Evolutionary conservation across 164 flowering plant species (phyloP).

Genomic region (Hamamelis virginiana): DNA sequence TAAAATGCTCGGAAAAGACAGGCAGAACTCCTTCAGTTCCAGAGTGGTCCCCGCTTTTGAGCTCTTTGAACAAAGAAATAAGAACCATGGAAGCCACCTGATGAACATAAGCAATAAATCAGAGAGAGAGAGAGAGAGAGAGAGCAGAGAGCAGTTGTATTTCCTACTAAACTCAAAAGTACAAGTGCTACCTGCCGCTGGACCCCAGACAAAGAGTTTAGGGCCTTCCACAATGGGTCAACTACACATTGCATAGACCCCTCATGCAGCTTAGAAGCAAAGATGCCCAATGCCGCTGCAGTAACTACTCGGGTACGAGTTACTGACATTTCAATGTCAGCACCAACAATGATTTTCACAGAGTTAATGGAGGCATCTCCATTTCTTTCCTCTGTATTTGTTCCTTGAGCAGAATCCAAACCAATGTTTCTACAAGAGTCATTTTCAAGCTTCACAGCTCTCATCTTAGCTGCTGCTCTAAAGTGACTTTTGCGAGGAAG

Average conservation of each 20-base stretch:
- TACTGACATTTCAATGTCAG: slow-evolving; percentile 85
- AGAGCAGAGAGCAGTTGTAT: neutral
- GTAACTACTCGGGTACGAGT: slow-evolving; percentile 85
- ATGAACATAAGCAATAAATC: slow-evolving; percentile 2
- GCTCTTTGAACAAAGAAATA: slow-evolving; percentile 89
- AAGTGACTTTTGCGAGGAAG: slow-evolving; percentile 87
- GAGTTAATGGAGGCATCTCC: slow-evolving; percentile 49
- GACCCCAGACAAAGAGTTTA: slow-evolving; percentile 86
- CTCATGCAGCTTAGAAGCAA: slow-evolving; percentile 73
- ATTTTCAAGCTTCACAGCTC: slow-evolving; percentile 74
- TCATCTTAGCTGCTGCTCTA: slow-evolving; percentile 95
- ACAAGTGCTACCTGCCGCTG: slow-evolving; percentile 75
- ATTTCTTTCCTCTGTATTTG: slow-evolving; percentile 43
- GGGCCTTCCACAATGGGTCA: slow-evolving; percentile 70
- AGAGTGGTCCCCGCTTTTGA: slow-evolving; percentile 30
- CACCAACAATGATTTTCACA: slow-evolving; percentile 81
- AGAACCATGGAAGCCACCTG: slow-evolving; percentile 92
- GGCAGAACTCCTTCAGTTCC: slow-evolving; percentile 25
- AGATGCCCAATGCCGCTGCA: slow-evolving; percentile 76
- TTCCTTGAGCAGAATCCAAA: slow-evolving; percentile 37
- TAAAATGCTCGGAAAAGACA: slow-evolving; percentile 37
- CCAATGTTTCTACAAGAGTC: slow-evolving; percentile 32
- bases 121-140: neutral
- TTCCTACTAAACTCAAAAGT: slow-evolving; percentile 1
- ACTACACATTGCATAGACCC: slow-evolving; percentile 49